Base-by-base conservation (phyloP, 495 filamentous ascomycete species). In the Rusavskia elegans region DNA sequence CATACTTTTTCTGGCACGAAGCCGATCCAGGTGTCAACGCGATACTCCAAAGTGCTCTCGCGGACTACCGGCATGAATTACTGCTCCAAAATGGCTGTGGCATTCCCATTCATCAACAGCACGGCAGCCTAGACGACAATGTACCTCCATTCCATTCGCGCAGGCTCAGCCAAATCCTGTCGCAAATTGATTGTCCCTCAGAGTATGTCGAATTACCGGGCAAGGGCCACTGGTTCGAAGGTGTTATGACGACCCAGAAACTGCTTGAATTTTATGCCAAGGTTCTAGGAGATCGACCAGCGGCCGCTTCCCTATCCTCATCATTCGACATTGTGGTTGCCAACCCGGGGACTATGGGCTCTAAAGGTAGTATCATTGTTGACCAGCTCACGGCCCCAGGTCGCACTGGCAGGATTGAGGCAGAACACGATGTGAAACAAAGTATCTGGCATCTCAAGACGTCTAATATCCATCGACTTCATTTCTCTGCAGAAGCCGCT, bases 71-170 rank as follows among this genome's bases (percentile, higher is more conserved):
- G 25, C 75, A 80, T 53, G 77, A 80, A 58, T 59, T 77, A 45
- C 62, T 82, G 27, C 40, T 72, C 38, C 59, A 60, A 9, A 82
- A 82, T 52, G 57, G 70, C 30, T 61, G 64, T 17, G 76, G 71
- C 35, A 78, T 79, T 23, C 78, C 75, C 11, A 65, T 80, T 14
- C 45, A 75, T 29, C 72, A 74, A 53, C 78, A 81, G 53, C 78
- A 82, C 59, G 76, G 77, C 30, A 65, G 64, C 23, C 53, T 59
- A 13, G 78, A 81, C 57, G 72, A 76, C 55, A 82, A 81, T 63
- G 78, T 81, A 13, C 78, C 78, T 2, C 60, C 64, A 16, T 79
- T 72, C 56, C 73, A 82, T 64, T 78, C 77, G 2, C 66, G 78
- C 16, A 59, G 74, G 17, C 71, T 82, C 60, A 61, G 65, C 35